These are phyloP conservation scores for Vigna unguiculata DNA, from an alignment of 306 rosid genomes.

Conservation along the genomic window DNA sequence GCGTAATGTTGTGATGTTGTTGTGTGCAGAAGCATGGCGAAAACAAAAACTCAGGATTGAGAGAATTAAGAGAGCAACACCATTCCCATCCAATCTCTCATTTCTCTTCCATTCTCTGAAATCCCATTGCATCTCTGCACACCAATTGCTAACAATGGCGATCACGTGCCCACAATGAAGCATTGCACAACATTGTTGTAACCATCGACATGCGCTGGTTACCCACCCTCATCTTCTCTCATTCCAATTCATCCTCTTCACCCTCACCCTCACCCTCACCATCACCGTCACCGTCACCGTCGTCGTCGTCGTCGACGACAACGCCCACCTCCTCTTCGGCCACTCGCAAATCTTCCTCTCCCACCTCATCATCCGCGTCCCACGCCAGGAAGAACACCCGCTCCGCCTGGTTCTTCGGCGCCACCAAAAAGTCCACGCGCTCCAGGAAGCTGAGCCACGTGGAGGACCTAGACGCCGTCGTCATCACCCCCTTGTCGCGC, in stretches of 20 bases:
- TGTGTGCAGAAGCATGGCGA: neutral
- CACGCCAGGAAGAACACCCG: constrained; percentile 34
- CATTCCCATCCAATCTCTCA: neutral
- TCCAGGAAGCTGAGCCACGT: constrained; percentile 54
- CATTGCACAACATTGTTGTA: neutral
- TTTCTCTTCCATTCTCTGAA: neutral
- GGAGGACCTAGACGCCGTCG: constrained; percentile 24
- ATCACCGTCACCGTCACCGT: neutral
- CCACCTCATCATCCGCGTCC: constrained; percentile 44
- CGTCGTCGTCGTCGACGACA: neutral
- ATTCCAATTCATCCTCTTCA: constrained; percentile 44
- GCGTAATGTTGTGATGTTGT: constrained; percentile 11
- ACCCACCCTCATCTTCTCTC: constrained; percentile 57
- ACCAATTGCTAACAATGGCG: constrained; percentile 15
- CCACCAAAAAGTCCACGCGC: constrained; percentile 46
- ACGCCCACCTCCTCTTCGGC: neutral
- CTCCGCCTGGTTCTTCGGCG: constrained; percentile 60
- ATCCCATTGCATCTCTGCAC: neutral
- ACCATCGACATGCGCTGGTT: constrained; percentile 78
- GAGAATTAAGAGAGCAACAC: neutral
- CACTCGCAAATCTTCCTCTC: constrained; percentile 33
- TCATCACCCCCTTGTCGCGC: constrained; percentile 32
- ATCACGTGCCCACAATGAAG: neutral
- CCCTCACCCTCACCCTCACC: neutral
- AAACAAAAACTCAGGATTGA: neutral